phyloP scores from a whole-genome alignment of 2,329 filamentous ascomycete species.

The Verticillium zaregamsianum region DNA sequence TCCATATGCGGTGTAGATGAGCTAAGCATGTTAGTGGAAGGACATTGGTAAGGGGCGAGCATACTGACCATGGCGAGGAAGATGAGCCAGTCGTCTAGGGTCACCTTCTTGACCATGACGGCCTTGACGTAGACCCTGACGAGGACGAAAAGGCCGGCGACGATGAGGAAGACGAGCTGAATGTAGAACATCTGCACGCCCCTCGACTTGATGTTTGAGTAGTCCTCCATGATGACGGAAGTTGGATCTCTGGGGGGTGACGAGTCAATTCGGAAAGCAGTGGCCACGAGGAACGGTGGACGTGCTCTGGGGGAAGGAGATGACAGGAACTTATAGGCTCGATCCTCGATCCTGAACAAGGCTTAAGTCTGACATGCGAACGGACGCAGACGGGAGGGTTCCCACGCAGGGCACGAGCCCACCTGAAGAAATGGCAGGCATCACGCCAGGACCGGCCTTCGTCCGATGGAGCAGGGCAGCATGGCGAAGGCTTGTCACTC shows the following conservation, averaged over 20 bases:
- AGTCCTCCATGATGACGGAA: background rate
- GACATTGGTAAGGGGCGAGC: background rate
- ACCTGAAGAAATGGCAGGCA: background rate
- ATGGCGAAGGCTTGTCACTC: background rate
- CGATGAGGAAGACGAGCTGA: conserved; percentile 22
- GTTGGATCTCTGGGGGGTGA: background rate
- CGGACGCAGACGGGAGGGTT: background rate
- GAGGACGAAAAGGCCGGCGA: conserved; percentile 31
- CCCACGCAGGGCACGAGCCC: background rate
- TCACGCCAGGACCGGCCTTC: background rate
- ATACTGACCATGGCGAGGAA: conserved; percentile 37
- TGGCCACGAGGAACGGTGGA: background rate
- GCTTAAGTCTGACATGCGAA: background rate
- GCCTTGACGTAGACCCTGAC: conserved; percentile 41
- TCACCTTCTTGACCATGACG: conserved; percentile 35
- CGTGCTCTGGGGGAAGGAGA: background rate
- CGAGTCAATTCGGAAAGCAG: background rate
- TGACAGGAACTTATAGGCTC: background rate
- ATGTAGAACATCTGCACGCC: conserved; percentile 16
- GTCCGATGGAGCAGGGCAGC: background rate
- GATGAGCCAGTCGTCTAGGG: conserved; percentile 44
- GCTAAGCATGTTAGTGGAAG: conserved; percentile 15
- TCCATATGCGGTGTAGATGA: conserved; percentile 27
- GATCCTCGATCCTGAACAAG: background rate
- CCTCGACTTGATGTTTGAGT: background rate